A percentile compares a stretch with the other conserved stretches of the same genome.
These are phyloP conservation scores for Nannizziopsis barbatae DNA, from an alignment of 2,329 filamentous ascomycete species.

Conservation along the genomic window DNA sequence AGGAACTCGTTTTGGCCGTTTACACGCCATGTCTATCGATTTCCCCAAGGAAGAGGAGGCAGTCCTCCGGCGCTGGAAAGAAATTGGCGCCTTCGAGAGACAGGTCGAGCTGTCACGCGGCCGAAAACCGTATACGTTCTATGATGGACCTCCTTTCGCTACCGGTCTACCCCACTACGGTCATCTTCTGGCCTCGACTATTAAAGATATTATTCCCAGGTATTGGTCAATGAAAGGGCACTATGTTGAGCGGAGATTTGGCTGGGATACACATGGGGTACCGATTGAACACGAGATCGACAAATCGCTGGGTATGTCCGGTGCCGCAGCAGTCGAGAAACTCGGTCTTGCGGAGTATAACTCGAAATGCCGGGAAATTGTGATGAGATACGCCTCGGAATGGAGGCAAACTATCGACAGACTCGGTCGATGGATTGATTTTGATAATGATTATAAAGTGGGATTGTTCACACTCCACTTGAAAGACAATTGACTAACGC, in stretches of 20 bases:
- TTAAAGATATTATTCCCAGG: slow-evolving; percentile 91
- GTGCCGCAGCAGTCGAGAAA: slow-evolving; percentile 74
- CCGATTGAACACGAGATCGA: slow-evolving; percentile 97
- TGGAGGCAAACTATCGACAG: slow-evolving; percentile 83
- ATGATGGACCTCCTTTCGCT: slow-evolving; percentile 73
- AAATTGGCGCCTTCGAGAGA: slow-evolving; percentile 80
- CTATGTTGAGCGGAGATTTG: slow-evolving; percentile 83
- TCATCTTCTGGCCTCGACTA: slow-evolving; percentile 79
- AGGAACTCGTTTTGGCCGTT: neutral
- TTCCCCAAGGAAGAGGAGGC: slow-evolving; percentile 86
- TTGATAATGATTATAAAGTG: slow-evolving; percentile 93
- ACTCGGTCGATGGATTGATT: slow-evolving; percentile 91
- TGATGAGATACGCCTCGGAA: slow-evolving; percentile 79
- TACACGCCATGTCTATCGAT: slow-evolving; percentile 63
- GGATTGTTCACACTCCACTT: slow-evolving; percentile 1
- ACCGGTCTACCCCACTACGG: slow-evolving; percentile 60
- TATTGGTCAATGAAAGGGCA: slow-evolving; percentile 98
- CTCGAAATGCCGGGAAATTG: slow-evolving; percentile 78
- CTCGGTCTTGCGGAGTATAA: slow-evolving; percentile 86
- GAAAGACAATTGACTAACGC: slow-evolving; percentile 7
- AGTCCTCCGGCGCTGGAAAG: slow-evolving; percentile 75
- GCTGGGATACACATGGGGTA: slow-evolving; percentile 90
- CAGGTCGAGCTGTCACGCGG: slow-evolving; percentile 79
- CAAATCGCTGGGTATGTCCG: slow-evolving; percentile 84
- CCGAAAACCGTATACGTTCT: slow-evolving; percentile 81